Evolutionary conservation across 331 rosid genomes (phyloP).

Genomic region (Acacia concinna): DNA sequence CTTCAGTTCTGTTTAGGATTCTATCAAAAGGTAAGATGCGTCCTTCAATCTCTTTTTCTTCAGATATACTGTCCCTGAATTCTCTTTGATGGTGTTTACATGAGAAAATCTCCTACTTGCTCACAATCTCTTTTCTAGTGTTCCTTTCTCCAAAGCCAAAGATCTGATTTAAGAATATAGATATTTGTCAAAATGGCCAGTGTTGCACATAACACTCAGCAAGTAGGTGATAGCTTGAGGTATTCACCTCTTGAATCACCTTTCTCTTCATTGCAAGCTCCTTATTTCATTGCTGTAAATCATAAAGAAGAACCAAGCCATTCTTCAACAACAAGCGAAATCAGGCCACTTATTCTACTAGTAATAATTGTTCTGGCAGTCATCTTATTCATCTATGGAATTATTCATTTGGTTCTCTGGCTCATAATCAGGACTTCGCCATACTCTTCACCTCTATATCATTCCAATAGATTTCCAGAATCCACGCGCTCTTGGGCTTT

Average conservation of each 20-base stretch:
- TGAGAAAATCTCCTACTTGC: neutral
- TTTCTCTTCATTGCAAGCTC: constrained; percentile 34
- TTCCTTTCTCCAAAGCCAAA: neutral
- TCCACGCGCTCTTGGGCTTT: constrained; percentile 44
- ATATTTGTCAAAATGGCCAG: constrained; percentile 39
- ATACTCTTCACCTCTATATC: constrained; percentile 50
- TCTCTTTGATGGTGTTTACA: neutral
- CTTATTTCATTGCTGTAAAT: constrained; percentile 16
- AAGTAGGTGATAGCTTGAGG: constrained; percentile 32
- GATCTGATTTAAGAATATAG: constrained; percentile 7
- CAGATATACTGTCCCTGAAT: neutral
- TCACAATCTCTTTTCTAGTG: neutral
- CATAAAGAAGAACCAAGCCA: constrained; percentile 31
- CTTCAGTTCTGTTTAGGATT: neutral
- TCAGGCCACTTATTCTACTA: constrained; percentile 62
- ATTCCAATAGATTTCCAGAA: constrained; percentile 57
- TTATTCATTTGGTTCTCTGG: constrained; percentile 63
- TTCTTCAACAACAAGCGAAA: constrained; percentile 50
- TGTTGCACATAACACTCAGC: constrained; percentile 1
- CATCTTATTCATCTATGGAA: constrained; percentile 66
- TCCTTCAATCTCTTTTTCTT: constrained; percentile 21
- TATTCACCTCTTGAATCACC: constrained; percentile 42
- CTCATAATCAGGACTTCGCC: constrained; percentile 49
- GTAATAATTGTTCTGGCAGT: constrained; percentile 67
- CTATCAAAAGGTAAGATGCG: neutral